Evolutionary conservation across 495 filamentous ascomycete species (phyloP).

Genomic region (Penicillium bialowiezense): DNA sequence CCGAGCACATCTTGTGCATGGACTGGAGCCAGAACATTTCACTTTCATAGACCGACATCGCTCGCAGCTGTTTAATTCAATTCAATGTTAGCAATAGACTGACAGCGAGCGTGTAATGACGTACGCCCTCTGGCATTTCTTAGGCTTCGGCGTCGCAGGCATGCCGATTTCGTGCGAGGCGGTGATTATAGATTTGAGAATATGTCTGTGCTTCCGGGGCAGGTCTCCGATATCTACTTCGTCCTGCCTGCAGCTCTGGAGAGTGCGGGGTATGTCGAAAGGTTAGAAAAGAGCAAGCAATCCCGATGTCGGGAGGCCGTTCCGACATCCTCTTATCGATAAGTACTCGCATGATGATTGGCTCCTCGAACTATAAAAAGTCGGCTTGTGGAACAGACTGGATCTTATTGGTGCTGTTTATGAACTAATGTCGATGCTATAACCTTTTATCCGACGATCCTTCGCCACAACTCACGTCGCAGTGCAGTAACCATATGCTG

Average conservation of each 20-base stretch:
- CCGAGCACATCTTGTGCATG: slow-evolving; percentile 32
- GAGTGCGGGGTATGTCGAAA: slow-evolving; percentile 10
- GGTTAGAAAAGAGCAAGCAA: background rate
- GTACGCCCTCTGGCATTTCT: slow-evolving; percentile 28
- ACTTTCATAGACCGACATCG: slow-evolving; percentile 41
- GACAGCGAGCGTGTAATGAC: background rate
- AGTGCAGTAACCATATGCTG: slow-evolving; percentile 27
- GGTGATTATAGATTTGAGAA: background rate
- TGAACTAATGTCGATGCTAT: too few relatives aligned
- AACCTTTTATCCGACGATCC: slow-evolving; percentile 32
- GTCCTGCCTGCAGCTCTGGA: background rate
- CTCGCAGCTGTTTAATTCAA: slow-evolving; percentile 23
- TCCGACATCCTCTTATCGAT: slow-evolving; percentile 21
- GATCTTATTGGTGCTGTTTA: too few relatives aligned
- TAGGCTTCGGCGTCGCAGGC: slow-evolving; percentile 15
- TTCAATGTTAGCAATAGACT: background rate
- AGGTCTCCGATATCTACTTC: slow-evolving; percentile 14
- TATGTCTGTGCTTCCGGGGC: slow-evolving; percentile 8
- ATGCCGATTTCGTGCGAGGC: slow-evolving; percentile 9
- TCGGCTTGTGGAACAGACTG: too few relatives aligned
- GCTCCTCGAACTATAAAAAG: background rate
- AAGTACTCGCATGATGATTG: slow-evolving; percentile 1
- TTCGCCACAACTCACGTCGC: slow-evolving; percentile 28
- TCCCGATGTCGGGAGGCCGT: slow-evolving; percentile 11
- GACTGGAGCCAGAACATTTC: slow-evolving; percentile 33